phyloP scores from a whole-genome alignment of 2,329 filamentous ascomycete genomes.

The Mariannaea sp. region DNA sequence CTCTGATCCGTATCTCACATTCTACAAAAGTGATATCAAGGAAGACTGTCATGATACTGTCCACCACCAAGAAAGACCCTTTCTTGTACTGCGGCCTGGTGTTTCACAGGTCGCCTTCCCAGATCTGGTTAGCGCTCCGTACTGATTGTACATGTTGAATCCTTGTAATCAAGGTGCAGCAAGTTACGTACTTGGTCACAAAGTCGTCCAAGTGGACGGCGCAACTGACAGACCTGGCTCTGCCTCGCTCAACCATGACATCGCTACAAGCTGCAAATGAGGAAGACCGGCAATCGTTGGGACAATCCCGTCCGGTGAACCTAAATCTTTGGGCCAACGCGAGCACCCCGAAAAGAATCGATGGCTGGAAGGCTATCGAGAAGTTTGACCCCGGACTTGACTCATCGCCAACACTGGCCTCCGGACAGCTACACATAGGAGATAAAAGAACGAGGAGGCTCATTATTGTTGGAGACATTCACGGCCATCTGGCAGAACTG shows the following conservation, averaged over 20 bases:
- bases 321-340: conserved; percentile 10
- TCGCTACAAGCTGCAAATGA: not conserved
- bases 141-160: no score
- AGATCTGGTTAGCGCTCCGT: no score
- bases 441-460: conserved; percentile 15
- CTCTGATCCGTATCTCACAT: no score
- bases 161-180: no score
- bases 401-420: not conserved
- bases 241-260: conserved; percentile 1
- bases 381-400: not conserved
- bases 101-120: no score
- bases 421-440: conserved; percentile 1
- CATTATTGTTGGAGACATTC: conserved; percentile 85
- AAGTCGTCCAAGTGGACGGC: no score
- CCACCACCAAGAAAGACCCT: no score
- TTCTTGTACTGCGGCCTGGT: no score
- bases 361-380: not conserved
- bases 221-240: not conserved
- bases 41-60: no score
- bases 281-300: not conserved
- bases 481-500: conserved; percentile 75
- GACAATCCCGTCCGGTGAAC: not conserved
- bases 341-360: not conserved
- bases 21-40: no score
- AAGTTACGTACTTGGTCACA: no score